Conservation (phyloP, 345 rosid genomes). For the Zanthoxylum bungeanum region DNA sequence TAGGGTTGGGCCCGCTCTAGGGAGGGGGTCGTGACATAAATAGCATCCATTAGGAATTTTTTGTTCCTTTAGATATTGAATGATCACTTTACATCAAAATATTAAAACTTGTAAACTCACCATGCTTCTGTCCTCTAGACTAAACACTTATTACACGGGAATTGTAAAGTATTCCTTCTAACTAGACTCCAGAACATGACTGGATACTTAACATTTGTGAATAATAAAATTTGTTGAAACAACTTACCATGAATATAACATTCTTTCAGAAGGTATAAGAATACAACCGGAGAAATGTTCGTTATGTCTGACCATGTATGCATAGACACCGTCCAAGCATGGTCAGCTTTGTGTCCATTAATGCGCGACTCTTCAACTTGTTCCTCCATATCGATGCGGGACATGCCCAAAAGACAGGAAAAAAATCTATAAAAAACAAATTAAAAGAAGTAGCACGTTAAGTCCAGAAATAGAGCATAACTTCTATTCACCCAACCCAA, state of each 20-base stretch:
- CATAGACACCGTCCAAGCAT: conserved; percentile 32
- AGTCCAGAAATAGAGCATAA: background rate
- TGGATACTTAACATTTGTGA: background rate
- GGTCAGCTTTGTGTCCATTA: conserved; percentile 14
- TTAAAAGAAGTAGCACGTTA: background rate
- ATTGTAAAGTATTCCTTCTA: background rate
- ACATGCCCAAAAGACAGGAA: conserved; percentile 33
- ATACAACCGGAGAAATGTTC: conserved; percentile 64
- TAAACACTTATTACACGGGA: background rate
- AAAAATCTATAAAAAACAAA: conserved; percentile 22
- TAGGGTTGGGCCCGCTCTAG: too few species aligned
- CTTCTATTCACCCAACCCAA: too few species aligned
- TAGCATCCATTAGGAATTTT: background rate
- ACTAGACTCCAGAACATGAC: background rate
- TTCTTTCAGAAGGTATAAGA: conserved; percentile 75
- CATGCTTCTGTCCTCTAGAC: background rate
- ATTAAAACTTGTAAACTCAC: background rate
- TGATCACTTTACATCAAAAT: background rate
- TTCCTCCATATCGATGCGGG: conserved; percentile 44
- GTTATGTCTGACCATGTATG: conserved; percentile 66
- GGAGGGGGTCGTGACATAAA: too few species aligned
- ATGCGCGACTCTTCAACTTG: conserved; percentile 18
- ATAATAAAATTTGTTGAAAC: too few species aligned
- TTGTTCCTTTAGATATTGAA: background rate
- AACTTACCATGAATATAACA: conserved; percentile 64